phyloP scores from a whole-genome alignment of 306 rosid genomes.

The Rosa rugosa region DNA sequence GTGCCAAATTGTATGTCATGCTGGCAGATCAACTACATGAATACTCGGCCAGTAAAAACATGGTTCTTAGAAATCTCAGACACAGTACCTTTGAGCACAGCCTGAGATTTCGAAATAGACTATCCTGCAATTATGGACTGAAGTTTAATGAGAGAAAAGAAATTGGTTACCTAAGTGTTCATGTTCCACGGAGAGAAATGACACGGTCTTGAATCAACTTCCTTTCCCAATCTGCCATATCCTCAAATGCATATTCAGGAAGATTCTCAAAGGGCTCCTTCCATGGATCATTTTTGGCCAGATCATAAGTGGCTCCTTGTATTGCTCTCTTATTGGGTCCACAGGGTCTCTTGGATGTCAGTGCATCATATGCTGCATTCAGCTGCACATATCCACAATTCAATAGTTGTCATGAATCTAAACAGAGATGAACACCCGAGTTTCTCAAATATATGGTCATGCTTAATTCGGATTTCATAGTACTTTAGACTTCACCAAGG shows the following conservation, averaged over 20 bases:
- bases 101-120: background rate
- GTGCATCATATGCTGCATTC: slow-evolving; percentile 66
- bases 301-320: slow-evolving; percentile 75
- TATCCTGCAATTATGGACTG: background rate
- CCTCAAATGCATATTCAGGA: slow-evolving; percentile 77
- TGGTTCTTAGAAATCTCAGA: background rate
- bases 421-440: background rate
- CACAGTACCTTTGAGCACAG: background rate
- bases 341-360: slow-evolving; percentile 83
- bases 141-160: slow-evolving; percentile 13
- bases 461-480: background rate
- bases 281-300: slow-evolving; percentile 77
- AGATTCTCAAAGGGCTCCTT: slow-evolving; percentile 91
- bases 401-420: background rate
- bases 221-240: slow-evolving; percentile 87
- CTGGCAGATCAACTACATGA: background rate
- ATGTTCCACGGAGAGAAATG: slow-evolving; percentile 70
- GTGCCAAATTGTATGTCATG: background rate
- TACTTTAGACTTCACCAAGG: background rate
- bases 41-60: background rate
- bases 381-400: slow-evolving; percentile 45
- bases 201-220: slow-evolving; percentile 63
- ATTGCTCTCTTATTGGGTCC: slow-evolving; percentile 87
- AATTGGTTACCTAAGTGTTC: slow-evolving; percentile 29
- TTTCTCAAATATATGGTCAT: background rate